Conservation (phyloP, 78 protist genomes). For the Planoprotostelium fungivorum region DNA sequence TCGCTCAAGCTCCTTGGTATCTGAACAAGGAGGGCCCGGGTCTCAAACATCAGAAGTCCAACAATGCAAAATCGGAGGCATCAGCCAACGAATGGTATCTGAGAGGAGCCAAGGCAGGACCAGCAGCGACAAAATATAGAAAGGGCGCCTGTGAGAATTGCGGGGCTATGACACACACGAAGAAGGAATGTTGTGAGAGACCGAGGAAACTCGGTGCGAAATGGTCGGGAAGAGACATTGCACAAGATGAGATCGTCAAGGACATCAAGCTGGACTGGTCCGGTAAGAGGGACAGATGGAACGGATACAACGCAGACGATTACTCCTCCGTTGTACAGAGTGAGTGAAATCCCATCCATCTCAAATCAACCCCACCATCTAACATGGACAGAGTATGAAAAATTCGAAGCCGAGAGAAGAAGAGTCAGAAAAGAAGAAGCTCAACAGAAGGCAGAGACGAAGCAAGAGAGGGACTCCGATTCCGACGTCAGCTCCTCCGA, state of each 20-base stretch:
- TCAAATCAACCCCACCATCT: constrained; percentile 1
- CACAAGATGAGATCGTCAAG: constrained; percentile 75
- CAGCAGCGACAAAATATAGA: constrained; percentile 71
- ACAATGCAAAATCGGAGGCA: constrained; percentile 5
- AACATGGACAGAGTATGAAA: not conserved
- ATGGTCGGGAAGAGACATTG: constrained; percentile 57
- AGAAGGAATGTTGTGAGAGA: constrained; percentile 86
- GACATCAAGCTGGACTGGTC: constrained; percentile 57
- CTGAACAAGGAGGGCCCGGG: constrained; percentile 25
- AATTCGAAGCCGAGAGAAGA: not conserved
- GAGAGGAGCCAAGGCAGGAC: constrained; percentile 57
- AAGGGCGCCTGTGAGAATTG: constrained; percentile 99
- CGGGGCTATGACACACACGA: constrained; percentile 94
- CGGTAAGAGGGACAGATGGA: constrained; percentile 86
- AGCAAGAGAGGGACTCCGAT: not conserved
- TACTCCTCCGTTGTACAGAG: constrained; percentile 4
- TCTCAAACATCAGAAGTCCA: constrained; percentile 81
- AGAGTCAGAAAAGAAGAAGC: not conserved
- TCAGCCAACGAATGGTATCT: constrained; percentile 61
- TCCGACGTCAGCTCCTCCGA: not conserved
- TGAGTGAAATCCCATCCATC: no score
- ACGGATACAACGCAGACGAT: constrained; percentile 79
- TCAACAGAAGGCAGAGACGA: not conserved
- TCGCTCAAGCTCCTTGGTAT: constrained; percentile 89
- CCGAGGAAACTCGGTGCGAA: constrained; percentile 91